Conservation (phyloP, 169 alveolate species). For the Pseudocohnilembus persalinus region DNA sequence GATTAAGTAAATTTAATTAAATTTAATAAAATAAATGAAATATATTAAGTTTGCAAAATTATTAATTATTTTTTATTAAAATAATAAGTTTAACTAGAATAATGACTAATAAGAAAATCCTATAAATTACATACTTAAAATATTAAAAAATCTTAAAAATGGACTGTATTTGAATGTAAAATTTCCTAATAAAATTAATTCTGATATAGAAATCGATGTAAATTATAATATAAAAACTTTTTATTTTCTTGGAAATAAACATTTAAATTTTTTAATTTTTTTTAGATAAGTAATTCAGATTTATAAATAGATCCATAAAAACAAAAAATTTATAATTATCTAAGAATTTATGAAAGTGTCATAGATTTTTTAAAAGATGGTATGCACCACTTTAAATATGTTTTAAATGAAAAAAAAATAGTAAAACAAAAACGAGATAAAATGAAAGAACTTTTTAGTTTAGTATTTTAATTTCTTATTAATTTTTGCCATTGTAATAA, state of each 20-base stretch:
- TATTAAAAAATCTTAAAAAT: neutral
- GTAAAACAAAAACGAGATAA: neutral
- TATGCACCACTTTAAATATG: neutral
- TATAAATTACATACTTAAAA: neutral
- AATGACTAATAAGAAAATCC: conserved; percentile 7
- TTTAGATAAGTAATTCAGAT: too few species aligned
- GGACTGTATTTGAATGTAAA: conserved; percentile 1
- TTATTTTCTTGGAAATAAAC: too few species aligned
- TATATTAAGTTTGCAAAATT: too few species aligned
- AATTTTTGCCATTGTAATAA: neutral
- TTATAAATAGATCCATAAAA: conserved; percentile 19
- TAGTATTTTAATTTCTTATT: neutral
- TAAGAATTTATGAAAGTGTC: conserved; percentile 16
- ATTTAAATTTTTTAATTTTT: too few species aligned
- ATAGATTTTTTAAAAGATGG: conserved; percentile 2
- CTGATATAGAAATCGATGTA: neutral
- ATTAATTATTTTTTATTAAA: too few species aligned
- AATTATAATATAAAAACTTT: neutral
- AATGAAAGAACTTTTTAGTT: neutral
- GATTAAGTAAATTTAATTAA: too few species aligned
- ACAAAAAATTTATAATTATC: conserved; percentile 7
- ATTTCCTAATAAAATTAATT: neutral
- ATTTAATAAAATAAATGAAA: too few species aligned
- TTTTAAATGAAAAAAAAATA: too few species aligned
- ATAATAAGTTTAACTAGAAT: too few species aligned